These are phyloP conservation scores for Cryptococcus jaspeensis DNA, from an alignment of 1,284 basidiomycete genomes.

Conservation along the genomic window DNA sequence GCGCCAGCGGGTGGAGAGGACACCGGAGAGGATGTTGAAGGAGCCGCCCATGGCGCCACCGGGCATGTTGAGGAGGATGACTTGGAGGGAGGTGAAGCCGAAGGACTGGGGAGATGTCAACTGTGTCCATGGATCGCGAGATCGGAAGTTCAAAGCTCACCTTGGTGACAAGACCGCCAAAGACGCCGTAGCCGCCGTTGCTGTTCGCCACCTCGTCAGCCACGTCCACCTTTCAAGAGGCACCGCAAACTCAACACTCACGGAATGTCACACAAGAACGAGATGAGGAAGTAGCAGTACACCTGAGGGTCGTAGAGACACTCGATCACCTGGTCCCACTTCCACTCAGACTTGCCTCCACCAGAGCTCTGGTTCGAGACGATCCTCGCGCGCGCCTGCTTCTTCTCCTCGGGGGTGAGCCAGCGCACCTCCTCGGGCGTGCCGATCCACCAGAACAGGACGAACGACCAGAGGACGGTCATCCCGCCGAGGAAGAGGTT, in stretches of 20 bases:
- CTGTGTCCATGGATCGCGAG: not conserved
- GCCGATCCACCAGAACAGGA: conserved; percentile 29
- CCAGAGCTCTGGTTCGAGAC: conserved; percentile 26
- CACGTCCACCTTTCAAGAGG: too few relatives aligned
- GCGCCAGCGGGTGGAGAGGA: not conserved
- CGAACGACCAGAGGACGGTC: conserved; percentile 22
- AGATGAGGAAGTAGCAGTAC: conserved; percentile 19
- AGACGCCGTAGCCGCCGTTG: conserved; percentile 21
- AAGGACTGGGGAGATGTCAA: conserved; percentile 1
- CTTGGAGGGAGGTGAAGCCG: conserved; percentile 6
- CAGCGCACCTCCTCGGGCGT: conserved; percentile 33
- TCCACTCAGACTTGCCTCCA: conserved; percentile 22
- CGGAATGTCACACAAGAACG: conserved; percentile 19
- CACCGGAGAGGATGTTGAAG: conserved; percentile 8
- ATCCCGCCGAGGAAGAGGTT: conserved; percentile 35
- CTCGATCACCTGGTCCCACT: conserved; percentile 28
- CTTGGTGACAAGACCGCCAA: conserved; percentile 19
- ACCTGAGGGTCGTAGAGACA: conserved; percentile 27
- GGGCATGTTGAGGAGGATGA: conserved; percentile 7
- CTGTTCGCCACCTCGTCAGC: too few relatives aligned
- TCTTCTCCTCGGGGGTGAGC: conserved; percentile 28
- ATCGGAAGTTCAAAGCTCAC: not conserved
- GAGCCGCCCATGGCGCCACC: conserved; percentile 2
- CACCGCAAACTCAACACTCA: too few relatives aligned
- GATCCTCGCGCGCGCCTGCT: conserved; percentile 31